Conservation (phyloP, 2,329 filamentous ascomycete genomes). For the Clarireedia hainanense region DNA sequence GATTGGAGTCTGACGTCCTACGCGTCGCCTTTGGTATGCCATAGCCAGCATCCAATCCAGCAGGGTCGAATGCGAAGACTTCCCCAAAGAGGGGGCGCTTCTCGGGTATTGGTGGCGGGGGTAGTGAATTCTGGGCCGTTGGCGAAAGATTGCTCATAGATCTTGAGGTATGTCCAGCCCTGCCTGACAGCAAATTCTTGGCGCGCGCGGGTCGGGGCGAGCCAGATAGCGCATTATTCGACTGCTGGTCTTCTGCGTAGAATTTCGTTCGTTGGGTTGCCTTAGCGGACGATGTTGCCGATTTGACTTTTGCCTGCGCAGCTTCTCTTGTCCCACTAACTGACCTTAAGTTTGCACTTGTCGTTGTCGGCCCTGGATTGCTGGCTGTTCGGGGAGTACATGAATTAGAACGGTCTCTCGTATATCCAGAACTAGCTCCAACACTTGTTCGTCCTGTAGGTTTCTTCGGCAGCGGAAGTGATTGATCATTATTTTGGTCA, state of each 20-base stretch:
- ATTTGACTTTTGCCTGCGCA: conserved; percentile 13
- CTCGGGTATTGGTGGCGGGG: conserved; percentile 20
- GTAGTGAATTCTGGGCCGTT: conserved; percentile 22
- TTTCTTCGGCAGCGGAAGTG: conserved; percentile 31
- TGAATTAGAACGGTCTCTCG: conserved; percentile 22
- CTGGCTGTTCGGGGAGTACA: conserved; percentile 24
- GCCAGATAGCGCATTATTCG: conserved; percentile 50
- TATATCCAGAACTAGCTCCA: conserved; percentile 13
- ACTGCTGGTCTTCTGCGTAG: conserved; percentile 42
- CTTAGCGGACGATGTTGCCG: conserved; percentile 16
- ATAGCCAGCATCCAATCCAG: conserved; percentile 46
- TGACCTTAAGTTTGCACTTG: conserved; percentile 11
- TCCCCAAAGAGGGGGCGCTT: conserved; percentile 67
- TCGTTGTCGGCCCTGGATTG: conserved; percentile 12
- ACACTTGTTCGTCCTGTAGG: conserved; percentile 15
- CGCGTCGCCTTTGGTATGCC: conserved; percentile 49
- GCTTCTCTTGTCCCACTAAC: conserved; percentile 18
- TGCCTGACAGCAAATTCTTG: conserved; percentile 30
- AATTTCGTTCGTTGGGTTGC: conserved; percentile 38
- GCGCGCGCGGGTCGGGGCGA: conserved; percentile 52
- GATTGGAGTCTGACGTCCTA: conserved; percentile 64
- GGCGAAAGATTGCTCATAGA: conserved; percentile 37
- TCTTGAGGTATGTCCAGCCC: conserved; percentile 34
- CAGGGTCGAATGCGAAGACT: conserved; percentile 52
- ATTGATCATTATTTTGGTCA: conserved; percentile 48